Evolutionary conservation across 345 rosid species (phyloP).

Genomic region (Ailanthus altissimus): DNA sequence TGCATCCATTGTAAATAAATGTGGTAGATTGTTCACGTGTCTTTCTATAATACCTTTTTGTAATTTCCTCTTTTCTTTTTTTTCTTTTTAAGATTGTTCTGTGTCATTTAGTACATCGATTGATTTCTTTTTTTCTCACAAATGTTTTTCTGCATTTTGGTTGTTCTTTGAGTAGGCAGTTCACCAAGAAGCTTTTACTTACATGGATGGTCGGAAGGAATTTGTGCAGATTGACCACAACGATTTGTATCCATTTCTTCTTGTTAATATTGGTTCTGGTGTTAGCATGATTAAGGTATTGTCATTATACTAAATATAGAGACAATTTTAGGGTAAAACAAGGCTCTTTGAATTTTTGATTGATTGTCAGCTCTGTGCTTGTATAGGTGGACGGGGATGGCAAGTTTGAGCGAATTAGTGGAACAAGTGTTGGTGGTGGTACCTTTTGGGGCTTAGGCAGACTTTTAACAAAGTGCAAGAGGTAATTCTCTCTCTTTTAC

Average conservation of each 20-base stretch:
- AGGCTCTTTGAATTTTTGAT: slow-evolving; percentile 11
- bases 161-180: slow-evolving; percentile 57
- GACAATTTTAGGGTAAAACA: background rate
- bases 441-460: slow-evolving; percentile 87
- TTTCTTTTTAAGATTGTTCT: background rate
- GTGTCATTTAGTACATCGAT: background rate
- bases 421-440: slow-evolving; percentile 91
- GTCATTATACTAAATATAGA: slow-evolving; percentile 12
- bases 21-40: background rate
- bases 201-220: slow-evolving; percentile 65
- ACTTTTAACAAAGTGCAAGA: slow-evolving; percentile 79
- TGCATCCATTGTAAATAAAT: background rate
- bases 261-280: slow-evolving; percentile 91
- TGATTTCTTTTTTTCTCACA: slow-evolving; percentile 7
- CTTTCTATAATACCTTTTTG: background rate
- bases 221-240: slow-evolving; percentile 70
- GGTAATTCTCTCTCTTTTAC: slow-evolving; percentile 38
- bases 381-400: slow-evolving; percentile 81
- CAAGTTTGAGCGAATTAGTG: slow-evolving; percentile 79
- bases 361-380: slow-evolving; percentile 26
- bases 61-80: background rate
- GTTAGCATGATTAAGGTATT: slow-evolving; percentile 95
- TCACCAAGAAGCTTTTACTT: slow-evolving; percentile 78
- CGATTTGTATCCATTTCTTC: slow-evolving; percentile 83
- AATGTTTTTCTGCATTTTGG: slow-evolving; percentile 15